These are phyloP conservation scores for Cryptococcus floricola DNA, from an alignment of 1,284 basidiomycete genomes.

Conservation along the genomic window DNA sequence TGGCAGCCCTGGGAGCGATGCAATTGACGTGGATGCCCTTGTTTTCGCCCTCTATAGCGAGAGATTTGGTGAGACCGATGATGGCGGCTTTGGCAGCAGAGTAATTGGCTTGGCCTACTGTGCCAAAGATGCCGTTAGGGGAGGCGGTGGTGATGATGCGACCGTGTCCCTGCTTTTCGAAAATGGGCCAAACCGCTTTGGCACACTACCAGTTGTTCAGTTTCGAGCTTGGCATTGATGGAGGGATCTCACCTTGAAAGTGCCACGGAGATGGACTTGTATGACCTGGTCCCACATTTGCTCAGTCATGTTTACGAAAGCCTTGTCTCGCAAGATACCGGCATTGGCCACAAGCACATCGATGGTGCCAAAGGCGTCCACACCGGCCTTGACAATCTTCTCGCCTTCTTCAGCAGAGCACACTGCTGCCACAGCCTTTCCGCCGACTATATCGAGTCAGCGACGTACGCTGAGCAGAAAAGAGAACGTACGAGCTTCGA, in stretches of 20 bases:
- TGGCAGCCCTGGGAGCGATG: slow-evolving; percentile 85
- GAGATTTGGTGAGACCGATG: slow-evolving; percentile 80
- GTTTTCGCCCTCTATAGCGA: slow-evolving; percentile 88
- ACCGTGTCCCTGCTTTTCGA: slow-evolving; percentile 95
- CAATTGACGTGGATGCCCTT: slow-evolving; percentile 86
- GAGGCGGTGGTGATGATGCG: slow-evolving; percentile 93
- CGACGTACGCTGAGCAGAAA: background rate
- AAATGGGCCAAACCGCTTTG: slow-evolving; percentile 94
- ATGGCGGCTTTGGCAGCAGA: slow-evolving; percentile 92
- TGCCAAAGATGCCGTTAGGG: slow-evolving; percentile 89
- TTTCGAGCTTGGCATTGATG: background rate
- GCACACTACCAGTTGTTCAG: slow-evolving; percentile 57
- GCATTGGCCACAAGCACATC: slow-evolving; percentile 93
- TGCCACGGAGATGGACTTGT: slow-evolving; percentile 71
- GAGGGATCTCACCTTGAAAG: slow-evolving; percentile 55
- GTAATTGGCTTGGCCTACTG: slow-evolving; percentile 85
- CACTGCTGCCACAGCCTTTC: slow-evolving; percentile 78
- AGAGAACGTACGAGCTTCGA: slow-evolving; percentile 63
- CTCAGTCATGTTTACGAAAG: slow-evolving; percentile 82
- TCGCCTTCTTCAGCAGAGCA: slow-evolving; percentile 85
- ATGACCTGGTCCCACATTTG: slow-evolving; percentile 94
- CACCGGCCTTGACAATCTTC: slow-evolving; percentile 77
- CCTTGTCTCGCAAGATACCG: slow-evolving; percentile 88
- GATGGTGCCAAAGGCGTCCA: slow-evolving; percentile 83
- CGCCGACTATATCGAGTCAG: slow-evolving; percentile 62